Evolutionary conservation across 208 protist species (phyloP).

Genomic region (Polymyxa betae): DNA sequence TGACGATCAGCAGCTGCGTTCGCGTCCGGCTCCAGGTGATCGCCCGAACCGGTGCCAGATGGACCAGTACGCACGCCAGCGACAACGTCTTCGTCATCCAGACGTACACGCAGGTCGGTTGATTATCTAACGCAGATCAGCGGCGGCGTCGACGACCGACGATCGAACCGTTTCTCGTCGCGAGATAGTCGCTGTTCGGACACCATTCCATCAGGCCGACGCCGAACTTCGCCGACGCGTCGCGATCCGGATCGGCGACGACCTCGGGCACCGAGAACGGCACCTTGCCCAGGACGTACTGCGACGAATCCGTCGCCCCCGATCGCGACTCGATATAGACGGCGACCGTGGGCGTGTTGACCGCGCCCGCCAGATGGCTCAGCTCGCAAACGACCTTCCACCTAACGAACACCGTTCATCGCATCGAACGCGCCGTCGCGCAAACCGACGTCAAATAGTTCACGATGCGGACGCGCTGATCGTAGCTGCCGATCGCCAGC

Average conservation of each 20-base stretch:
- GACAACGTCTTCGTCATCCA: constrained; percentile 16
- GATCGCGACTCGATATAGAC: too few species aligned
- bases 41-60: background rate
- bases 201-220: background rate
- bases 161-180: background rate
- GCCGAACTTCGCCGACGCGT: background rate
- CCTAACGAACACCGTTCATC: background rate
- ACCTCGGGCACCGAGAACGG: too few species aligned
- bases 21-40: background rate
- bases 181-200: background rate
- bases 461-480: background rate
- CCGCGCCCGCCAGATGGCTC: background rate
- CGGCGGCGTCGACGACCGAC: background rate
- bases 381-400: background rate
- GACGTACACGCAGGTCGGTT: background rate
- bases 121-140: background rate
- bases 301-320: too few species aligned
- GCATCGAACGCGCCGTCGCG: background rate
- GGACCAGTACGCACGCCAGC: background rate
- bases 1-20: background rate
- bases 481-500: background rate
- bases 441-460: constrained; percentile 5
- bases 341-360: too few species aligned
- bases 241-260: background rate
- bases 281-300: too few species aligned